Evolutionary conservation across 2,329 filamentous ascomycete genomes (phyloP).

Genomic region (Penicillium frequentans): DNA sequence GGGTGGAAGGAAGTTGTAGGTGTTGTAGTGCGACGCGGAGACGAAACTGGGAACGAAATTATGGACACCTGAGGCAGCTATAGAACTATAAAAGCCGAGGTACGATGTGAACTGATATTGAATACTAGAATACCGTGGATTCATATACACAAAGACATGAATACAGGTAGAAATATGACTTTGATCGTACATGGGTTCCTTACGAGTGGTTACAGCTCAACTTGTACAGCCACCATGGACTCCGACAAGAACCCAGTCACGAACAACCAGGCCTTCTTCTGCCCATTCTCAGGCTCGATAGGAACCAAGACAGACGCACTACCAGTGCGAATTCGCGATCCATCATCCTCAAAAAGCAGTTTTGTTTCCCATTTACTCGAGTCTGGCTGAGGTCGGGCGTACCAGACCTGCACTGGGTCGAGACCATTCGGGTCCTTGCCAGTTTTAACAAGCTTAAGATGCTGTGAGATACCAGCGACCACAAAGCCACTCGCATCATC

Average conservation of each 20-base stretch:
- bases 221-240: slow-evolving; percentile 52
- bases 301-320: slow-evolving; percentile 56
- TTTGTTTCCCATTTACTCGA: slow-evolving; percentile 43
- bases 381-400: slow-evolving; percentile 25
- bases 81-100: neutral
- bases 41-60: neutral
- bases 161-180: neutral
- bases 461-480: slow-evolving; percentile 49
- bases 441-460: slow-evolving; percentile 36
- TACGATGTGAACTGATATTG: neutral
- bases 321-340: slow-evolving; percentile 49
- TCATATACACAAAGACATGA: no score
- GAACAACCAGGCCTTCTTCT: slow-evolving; percentile 57
- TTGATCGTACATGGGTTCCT: neutral
- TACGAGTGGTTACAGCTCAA: slow-evolving; percentile 45
- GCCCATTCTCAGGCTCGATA: slow-evolving; percentile 49
- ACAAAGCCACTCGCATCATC: slow-evolving; percentile 57
- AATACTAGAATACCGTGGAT: neutral
- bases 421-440: slow-evolving; percentile 35
- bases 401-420: slow-evolving; percentile 53
- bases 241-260: slow-evolving; percentile 57
- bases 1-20: neutral
- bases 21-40: neutral
- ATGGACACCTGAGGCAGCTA: neutral
- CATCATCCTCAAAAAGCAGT: slow-evolving; percentile 61